Conservation (phyloP, 2,329 filamentous ascomycete genomes). For the Chalaropsis ovoidea region DNA sequence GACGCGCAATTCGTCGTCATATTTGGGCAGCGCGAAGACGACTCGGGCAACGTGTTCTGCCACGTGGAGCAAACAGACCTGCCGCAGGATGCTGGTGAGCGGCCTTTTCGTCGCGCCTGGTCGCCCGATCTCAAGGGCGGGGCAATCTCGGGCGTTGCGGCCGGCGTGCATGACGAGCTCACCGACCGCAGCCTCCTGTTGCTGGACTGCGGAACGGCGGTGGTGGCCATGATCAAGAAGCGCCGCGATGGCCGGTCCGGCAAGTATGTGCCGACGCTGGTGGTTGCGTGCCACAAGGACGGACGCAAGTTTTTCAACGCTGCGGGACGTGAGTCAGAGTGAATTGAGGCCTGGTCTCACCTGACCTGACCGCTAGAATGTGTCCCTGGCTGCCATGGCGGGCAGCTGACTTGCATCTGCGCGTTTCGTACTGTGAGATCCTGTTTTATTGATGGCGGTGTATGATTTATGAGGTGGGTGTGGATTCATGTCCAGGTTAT, state of each 20-base stretch:
- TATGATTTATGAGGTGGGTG: constrained; percentile 12
- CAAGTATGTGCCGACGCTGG: constrained; percentile 17
- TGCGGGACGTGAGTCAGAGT: constrained; percentile 13
- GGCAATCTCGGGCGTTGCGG: background rate
- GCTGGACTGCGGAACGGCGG: constrained; percentile 22
- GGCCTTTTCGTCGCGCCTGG: constrained; percentile 20
- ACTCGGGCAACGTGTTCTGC: constrained; percentile 13
- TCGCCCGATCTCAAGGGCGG: constrained; percentile 17
- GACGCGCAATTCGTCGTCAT: constrained; percentile 24
- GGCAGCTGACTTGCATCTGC: too few relatives aligned
- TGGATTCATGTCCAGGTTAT: background rate
- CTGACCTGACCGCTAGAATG: background rate
- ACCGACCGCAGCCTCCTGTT: constrained; percentile 23
- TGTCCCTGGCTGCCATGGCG: background rate
- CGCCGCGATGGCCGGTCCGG: constrained; percentile 20
- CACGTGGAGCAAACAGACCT: constrained; percentile 22
- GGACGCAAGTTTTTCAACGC: constrained; percentile 24
- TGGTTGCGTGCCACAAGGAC: constrained; percentile 23
- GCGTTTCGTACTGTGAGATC: background rate
- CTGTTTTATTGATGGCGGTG: background rate
- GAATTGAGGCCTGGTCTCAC: background rate
- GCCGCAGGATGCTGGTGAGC: constrained; percentile 11
- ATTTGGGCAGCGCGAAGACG: constrained; percentile 19
- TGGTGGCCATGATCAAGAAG: constrained; percentile 24
- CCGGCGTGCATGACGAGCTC: constrained; percentile 3